Percentiles rank a stretch among this genome's conserved stretches.
Conservation (phyloP, 1,139 yeast genomes). For the Geotrichum australiense region DNA sequence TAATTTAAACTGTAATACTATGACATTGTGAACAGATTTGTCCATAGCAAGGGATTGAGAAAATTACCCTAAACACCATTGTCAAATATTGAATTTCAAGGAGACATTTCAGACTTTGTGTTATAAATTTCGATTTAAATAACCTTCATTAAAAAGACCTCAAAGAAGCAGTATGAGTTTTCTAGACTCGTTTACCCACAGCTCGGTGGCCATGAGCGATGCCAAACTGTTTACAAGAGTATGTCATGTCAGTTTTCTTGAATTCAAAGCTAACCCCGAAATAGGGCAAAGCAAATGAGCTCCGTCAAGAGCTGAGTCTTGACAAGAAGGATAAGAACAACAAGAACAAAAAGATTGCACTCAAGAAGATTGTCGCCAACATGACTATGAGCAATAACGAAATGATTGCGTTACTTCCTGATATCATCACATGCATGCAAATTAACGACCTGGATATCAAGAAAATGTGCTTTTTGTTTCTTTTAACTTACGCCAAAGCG, state of each 20-base stretch:
- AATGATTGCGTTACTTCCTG: constrained; percentile 60
- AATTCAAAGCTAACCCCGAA: background rate
- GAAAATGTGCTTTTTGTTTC: constrained; percentile 49
- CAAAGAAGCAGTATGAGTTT: too few species aligned
- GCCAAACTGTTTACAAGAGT: constrained; percentile 30
- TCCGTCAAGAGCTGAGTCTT: constrained; percentile 50
- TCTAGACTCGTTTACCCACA: background rate
- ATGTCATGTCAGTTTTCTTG: constrained; percentile 13
- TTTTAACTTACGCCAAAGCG: constrained; percentile 53
- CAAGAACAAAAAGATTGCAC: constrained; percentile 48
- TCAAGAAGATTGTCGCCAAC: constrained; percentile 76
- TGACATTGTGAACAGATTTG: too few species aligned
- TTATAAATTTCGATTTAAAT: too few species aligned
- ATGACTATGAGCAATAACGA: constrained; percentile 78
- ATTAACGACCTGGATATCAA: constrained; percentile 67
- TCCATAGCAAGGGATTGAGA: too few species aligned
- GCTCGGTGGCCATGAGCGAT: constrained; percentile 24
- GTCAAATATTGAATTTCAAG: too few species aligned
- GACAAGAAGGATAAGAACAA: constrained; percentile 45
- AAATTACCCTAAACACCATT: too few species aligned
- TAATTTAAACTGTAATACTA: too few species aligned
- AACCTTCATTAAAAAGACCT: too few species aligned
- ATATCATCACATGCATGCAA: constrained; percentile 53
- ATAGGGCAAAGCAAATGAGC: constrained; percentile 45
- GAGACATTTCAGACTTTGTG: too few species aligned